These are phyloP conservation scores for Myxozyma mucilagina DNA, from an alignment of 805 yeast species.

Conservation along the genomic window DNA sequence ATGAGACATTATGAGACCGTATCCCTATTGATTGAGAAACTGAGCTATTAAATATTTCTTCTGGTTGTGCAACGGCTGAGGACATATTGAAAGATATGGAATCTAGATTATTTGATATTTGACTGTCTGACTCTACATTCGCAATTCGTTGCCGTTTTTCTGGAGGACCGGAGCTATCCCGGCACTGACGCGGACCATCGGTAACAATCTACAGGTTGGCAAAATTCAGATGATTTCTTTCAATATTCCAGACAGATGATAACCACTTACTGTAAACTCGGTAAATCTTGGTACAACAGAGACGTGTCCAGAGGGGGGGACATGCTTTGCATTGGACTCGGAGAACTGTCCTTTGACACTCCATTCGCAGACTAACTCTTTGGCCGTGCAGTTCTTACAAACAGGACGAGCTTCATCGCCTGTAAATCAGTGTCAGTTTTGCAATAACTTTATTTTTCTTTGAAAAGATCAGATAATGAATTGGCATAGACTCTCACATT, in stretches of 20 bases:
- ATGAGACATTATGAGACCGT: too few relatives aligned
- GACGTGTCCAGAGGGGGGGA: conserved; percentile 5
- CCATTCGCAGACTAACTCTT: conserved; percentile 13
- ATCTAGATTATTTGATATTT: not conserved
- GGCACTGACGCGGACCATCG: conserved; percentile 6
- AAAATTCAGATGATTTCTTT: too few relatives aligned
- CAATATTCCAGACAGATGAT: not conserved
- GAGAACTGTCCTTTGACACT: conserved; percentile 5
- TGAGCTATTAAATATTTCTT: too few relatives aligned
- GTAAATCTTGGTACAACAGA: conserved; percentile 12
- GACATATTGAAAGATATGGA: not conserved
- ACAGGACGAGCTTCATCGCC: conserved; percentile 23
- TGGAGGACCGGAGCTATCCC: not conserved
- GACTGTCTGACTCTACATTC: not conserved
- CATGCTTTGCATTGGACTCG: conserved; percentile 9
- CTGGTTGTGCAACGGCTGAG: not conserved
- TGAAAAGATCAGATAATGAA: not conserved
- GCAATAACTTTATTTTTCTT: not conserved
- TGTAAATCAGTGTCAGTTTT: not conserved
- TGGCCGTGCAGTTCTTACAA: conserved; percentile 13
- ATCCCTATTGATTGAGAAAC: too few relatives aligned
- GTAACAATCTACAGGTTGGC: conserved; percentile 9
- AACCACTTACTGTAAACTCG: not conserved
- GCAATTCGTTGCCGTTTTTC: not conserved
- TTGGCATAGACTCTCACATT: conserved; percentile 5